phyloP scores from a whole-genome alignment of 345 rosid genomes.

The Gossypium ekmanianum region DNA sequence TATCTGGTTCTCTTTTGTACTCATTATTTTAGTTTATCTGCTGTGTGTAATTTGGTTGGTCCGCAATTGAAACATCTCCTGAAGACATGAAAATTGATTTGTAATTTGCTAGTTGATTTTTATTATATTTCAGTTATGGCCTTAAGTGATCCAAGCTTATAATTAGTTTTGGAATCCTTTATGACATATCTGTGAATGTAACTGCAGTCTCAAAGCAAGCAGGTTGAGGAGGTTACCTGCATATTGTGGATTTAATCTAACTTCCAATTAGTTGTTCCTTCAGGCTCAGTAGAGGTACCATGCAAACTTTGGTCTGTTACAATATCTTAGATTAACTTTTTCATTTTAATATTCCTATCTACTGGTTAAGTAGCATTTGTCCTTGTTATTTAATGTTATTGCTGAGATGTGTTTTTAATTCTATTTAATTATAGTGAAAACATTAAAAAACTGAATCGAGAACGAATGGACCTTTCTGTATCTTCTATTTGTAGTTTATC shows the following conservation, averaged over 20 bases:
- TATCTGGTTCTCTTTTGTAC: not conserved
- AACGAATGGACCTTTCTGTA: not conserved
- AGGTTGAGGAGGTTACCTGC: slow-evolving; percentile 5
- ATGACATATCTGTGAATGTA: slow-evolving; percentile 55
- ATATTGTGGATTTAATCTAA: slow-evolving; percentile 43
- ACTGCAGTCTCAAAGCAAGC: slow-evolving; percentile 49
- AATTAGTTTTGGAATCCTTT: slow-evolving; percentile 25
- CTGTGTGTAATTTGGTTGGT: not conserved
- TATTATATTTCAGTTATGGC: not conserved
- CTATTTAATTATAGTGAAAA: not conserved
- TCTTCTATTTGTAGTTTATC: not conserved
- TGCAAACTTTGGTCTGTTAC: slow-evolving; percentile 36
- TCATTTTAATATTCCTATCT: not conserved
- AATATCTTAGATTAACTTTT: slow-evolving; percentile 3
- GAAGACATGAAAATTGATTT: not conserved
- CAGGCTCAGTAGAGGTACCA: slow-evolving; percentile 64
- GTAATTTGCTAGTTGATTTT: not conserved
- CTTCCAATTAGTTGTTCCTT: slow-evolving; percentile 51
- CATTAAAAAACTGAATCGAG: not conserved
- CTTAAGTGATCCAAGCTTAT: slow-evolving; percentile 1
- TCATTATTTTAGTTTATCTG: not conserved
- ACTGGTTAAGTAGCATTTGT: not conserved
- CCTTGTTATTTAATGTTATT: not conserved
- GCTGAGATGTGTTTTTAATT: not conserved
- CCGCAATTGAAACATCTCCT: not conserved